A percentile compares a stretch with the other conserved stretches of the same genome.
These are phyloP conservation scores for Favolaschia claudopus DNA, from an alignment of 768 basidiomycete species.

Conservation along the genomic window DNA sequence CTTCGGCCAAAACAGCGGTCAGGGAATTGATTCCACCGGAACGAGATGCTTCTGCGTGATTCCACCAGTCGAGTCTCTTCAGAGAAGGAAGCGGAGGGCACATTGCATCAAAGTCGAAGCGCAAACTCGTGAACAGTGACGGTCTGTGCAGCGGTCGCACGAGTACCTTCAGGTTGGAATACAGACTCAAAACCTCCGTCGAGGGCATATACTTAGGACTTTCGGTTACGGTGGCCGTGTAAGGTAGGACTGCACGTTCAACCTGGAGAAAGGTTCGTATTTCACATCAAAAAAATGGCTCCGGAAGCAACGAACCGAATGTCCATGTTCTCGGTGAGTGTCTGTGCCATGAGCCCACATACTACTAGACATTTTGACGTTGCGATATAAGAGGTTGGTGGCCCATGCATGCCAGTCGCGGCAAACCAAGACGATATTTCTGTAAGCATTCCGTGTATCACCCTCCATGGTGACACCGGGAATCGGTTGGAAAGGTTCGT, in stretches of 20 bases:
- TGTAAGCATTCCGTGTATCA: slow-evolving; percentile 38
- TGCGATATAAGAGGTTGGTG: slow-evolving; percentile 58
- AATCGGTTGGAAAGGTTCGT: slow-evolving; percentile 57
- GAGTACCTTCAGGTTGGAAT: slow-evolving; percentile 61
- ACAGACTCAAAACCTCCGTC: slow-evolving; percentile 56
- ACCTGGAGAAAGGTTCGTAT: slow-evolving; percentile 43
- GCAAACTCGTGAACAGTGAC: slow-evolving; percentile 28
- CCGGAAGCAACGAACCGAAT: slow-evolving; percentile 35
- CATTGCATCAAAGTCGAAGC: slow-evolving; percentile 62
- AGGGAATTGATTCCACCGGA: slow-evolving; percentile 74
- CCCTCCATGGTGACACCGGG: slow-evolving; percentile 33
- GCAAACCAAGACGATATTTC: slow-evolving; percentile 62
- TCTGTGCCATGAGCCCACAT: slow-evolving; percentile 28
- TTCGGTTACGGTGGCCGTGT: slow-evolving; percentile 55
- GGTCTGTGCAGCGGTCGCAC: slow-evolving; percentile 51
- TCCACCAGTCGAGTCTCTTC: slow-evolving; percentile 75
- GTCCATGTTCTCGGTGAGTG: slow-evolving; percentile 39
- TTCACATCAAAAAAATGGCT: not conserved
- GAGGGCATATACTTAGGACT: slow-evolving; percentile 39
- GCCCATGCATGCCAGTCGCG: slow-evolving; percentile 61
- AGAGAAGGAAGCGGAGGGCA: slow-evolving; percentile 56
- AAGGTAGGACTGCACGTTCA: slow-evolving; percentile 66
- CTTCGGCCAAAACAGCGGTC: slow-evolving; percentile 52
- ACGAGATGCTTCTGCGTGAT: slow-evolving; percentile 61
- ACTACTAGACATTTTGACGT: slow-evolving; percentile 51